Evolutionary conservation across 2,329 filamentous ascomycete genomes (phyloP).

Genomic region (Fusarium pseudonygamai): DNA sequence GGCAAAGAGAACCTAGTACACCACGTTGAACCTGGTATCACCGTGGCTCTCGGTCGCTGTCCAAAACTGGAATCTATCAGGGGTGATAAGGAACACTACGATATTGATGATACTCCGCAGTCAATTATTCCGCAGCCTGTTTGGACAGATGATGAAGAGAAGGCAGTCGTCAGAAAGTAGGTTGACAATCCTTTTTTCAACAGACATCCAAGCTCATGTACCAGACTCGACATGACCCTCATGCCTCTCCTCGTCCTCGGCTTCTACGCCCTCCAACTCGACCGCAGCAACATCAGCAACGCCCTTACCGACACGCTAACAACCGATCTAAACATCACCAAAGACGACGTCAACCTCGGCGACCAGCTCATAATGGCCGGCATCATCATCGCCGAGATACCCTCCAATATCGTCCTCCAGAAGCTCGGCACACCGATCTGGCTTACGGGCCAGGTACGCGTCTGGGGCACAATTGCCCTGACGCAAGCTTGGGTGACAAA

Average conservation of each 20-base stretch:
- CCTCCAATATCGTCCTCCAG: slow-evolving; percentile 34
- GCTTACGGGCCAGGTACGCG: slow-evolving; percentile 28
- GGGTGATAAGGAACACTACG: neutral
- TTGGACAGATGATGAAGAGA: slow-evolving; percentile 28
- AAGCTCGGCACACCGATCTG: slow-evolving; percentile 31
- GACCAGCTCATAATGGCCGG: slow-evolving; percentile 57
- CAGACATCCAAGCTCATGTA: neutral
- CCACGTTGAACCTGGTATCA: neutral
- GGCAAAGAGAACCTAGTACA: no score
- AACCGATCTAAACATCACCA: slow-evolving; percentile 57
- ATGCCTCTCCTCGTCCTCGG: slow-evolving; percentile 58
- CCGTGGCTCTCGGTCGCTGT: neutral
- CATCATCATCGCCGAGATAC: slow-evolving; percentile 55
- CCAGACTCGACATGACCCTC: slow-evolving; percentile 48
- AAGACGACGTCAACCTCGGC: slow-evolving; percentile 61
- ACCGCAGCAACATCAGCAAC: slow-evolving; percentile 53
- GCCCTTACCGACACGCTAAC: slow-evolving; percentile 61
- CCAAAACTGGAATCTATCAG: neutral
- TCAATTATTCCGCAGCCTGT: neutral
- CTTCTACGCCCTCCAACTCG: slow-evolving; percentile 56
- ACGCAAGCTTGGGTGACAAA: slow-evolving; percentile 29
- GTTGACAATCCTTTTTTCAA: slow-evolving; percentile 7
- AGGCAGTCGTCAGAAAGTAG: slow-evolving; percentile 19
- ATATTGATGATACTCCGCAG: neutral
- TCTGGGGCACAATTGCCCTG: slow-evolving; percentile 30